Base-by-base conservation (phyloP, 495 filamentous ascomycete genomes). In the Thermochaetoides thermophila region DNA sequence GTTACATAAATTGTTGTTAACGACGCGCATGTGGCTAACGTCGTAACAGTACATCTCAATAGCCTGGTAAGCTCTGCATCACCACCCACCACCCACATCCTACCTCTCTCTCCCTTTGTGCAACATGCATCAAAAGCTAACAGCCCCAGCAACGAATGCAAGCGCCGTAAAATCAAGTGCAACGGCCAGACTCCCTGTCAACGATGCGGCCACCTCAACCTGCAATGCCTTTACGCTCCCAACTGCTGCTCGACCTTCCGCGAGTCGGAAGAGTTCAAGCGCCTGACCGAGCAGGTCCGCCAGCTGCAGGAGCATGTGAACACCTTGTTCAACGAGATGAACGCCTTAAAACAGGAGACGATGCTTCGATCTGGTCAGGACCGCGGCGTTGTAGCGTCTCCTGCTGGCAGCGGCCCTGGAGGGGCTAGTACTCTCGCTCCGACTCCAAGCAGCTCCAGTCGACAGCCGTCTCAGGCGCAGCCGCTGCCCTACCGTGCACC, bases 121-220 rank as follows among this genome's bases (percentile, higher is more conserved):
- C 23, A n/a, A 18, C 24, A 24, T 11, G 21, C 6, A 11, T 24
- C 21, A 24, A 30, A 10, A 18, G 7, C 23, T 21, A 11, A 10
- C 7, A 11, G 22, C 16, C 20, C 20, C 32, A 84, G 79, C 48
- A 87, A 84, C 43, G 81, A 87, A 50, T 92, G 84, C 58, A 91
- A 89, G 46, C 67, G 82, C 16, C 74, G 84, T 31, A 91, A 93
- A 57, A 91, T 93, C 55, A 89, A 89, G 50, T 93, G 84, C 57
- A 87, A 89, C 53, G 84, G 84, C 26, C 68, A 89, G 46, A 72
- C 63, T 0, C 84, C 84, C 0, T 93, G 84, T 43, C 73, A 78
- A 42, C 69, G 84, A 33, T 93, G 84, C 53, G 85, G 84, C 29
- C 78, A 86, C 38, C 73, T 87, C 42, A 69, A 65, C 28, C 68